Evolutionary conservation across 164 flowering plant genomes (phyloP), one percentile per base, ranked within the genome.

Genomic region (Stephania japonica): DNA sequence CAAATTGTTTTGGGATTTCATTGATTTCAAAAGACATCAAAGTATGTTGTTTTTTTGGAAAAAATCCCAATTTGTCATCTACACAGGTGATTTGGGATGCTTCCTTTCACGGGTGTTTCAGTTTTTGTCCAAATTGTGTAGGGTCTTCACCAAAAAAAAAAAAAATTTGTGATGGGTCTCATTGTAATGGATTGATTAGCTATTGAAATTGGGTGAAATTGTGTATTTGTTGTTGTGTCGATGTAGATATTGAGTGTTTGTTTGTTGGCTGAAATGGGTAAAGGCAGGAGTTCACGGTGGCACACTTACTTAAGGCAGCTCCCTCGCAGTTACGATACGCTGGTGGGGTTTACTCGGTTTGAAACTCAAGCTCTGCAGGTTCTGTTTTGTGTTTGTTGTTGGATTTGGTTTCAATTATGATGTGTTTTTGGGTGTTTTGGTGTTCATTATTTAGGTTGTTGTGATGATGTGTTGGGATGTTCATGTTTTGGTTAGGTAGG

Each of bases 331-430:
- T 94, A 92, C 62, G 81, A 84, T 43, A 83, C 82, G 18, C 81
- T 94, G 3, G 80, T 91, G 24, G 80, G 79, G 74, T 94, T 94
- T 75, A 78, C 83, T 53, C 79, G 71, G 47, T 90, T 89, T 69
- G 97, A 91, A 81, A 81, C 70, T 64, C 89, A 83, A 81, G 89
- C 97, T 81, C 73, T 94, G 65, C 99, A 94, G 75, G 99, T 94
- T 85, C 78, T 61, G 82, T 83, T 75, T 0, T 84, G 69, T 42
- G 25, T 56, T 65, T 67, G 50, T n/a, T 50, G 53, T 47, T 47
- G 53, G 53, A 9, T 47, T 47, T 47, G 13, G 16, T 32, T 32
- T 32, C 38, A 32, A 32, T 32, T 32, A 32, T 32, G 38, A 32
- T 32, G 38, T 32, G 16, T 47, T 47, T 47, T 16, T 16, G 16